Evolutionary conservation across 2,329 filamentous ascomycete species (phyloP), one percentile per base, ranked within the genome.

Genomic region (Aspergillus sp.): DNA sequence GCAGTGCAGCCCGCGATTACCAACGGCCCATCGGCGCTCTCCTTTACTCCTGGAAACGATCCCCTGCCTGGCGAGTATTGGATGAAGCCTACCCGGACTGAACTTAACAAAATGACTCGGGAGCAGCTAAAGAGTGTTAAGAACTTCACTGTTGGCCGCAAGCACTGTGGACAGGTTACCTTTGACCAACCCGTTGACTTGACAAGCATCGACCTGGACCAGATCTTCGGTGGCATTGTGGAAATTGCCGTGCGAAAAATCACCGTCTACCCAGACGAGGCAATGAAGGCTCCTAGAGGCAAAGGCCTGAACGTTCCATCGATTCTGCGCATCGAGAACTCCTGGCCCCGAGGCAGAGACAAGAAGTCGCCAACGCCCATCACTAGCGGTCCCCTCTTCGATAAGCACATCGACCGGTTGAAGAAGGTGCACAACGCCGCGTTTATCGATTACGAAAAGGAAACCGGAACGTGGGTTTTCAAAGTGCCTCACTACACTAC

Each of bases 401-500:
- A 84, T 32, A 95, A 90, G 68, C 93, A 98, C 65, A 70, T 96
- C 44, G 81, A 68, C 31, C 85, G 88, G 42, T 79, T 98, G 26
- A 86, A 83, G 73, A 81, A 79, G 46, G 89, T 96, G 32, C 72
- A 74, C 7, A 85, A 88, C 62, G 97, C 93, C 0, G 81, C 82
- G 4, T 97, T 95, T 57, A 75, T 90, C 56, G 76, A 77, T 57
- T 98, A 96, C 65, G 79, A 94, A 51, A 74, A 76, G 45, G 76
- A 88, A 1, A 90, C 83, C 41, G 93, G 91, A 41, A 79, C 87
- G 37, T 98, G 94, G 94, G 80, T 81, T 10, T 98, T 98, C 71
- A 82, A 76, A 7, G 93, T 98, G n/a, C 83, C 91, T 59, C 93
- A 98, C 66, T 98, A 94, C 66, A 97, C 91, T 1, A 95, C 90